Evolutionary conservation across 148 eudicot species (phyloP).

Genomic region (Rhododendron kiyosumense): DNA sequence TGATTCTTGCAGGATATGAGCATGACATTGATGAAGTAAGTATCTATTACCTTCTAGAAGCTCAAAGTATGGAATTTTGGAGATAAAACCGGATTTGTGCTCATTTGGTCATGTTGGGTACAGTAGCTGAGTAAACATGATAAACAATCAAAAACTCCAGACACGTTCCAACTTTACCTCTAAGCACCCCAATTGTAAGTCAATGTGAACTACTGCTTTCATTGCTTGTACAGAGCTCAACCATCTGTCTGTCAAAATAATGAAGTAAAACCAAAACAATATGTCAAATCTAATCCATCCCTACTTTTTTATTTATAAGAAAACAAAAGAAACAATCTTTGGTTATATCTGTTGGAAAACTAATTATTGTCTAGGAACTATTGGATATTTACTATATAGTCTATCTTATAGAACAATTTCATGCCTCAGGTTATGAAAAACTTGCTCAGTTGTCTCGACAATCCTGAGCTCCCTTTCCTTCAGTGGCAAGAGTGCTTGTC

Average conservation of each 20-base stretch:
- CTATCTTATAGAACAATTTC: background rate
- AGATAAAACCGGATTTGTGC: background rate
- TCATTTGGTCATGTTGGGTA: background rate
- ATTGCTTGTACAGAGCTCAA: background rate
- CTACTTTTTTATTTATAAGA: background rate
- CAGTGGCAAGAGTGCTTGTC: constrained; percentile 99
- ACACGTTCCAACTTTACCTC: background rate
- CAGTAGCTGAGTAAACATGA: background rate
- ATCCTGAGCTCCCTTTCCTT: constrained; percentile 93
- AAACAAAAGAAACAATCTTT: background rate
- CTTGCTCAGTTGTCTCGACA: constrained; percentile 85
- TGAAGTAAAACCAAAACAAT: background rate
- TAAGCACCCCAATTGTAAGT: background rate
- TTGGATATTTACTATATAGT: background rate
- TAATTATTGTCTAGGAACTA: background rate
- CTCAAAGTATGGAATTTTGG: background rate
- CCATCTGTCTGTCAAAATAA: background rate
- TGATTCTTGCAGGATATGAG: constrained; percentile 97
- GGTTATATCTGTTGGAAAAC: background rate
- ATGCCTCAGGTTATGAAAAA: constrained; percentile 70
- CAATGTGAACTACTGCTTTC: background rate
- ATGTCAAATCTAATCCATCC: background rate
- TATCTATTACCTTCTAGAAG: constrained; percentile 10
- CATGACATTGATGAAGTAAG: constrained; percentile 90
- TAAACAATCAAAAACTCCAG: background rate